These are phyloP conservation scores for Oryza longistaminata DNA, from an alignment of 176 grass and related monocot species.

Conservation along the genomic window DNA sequence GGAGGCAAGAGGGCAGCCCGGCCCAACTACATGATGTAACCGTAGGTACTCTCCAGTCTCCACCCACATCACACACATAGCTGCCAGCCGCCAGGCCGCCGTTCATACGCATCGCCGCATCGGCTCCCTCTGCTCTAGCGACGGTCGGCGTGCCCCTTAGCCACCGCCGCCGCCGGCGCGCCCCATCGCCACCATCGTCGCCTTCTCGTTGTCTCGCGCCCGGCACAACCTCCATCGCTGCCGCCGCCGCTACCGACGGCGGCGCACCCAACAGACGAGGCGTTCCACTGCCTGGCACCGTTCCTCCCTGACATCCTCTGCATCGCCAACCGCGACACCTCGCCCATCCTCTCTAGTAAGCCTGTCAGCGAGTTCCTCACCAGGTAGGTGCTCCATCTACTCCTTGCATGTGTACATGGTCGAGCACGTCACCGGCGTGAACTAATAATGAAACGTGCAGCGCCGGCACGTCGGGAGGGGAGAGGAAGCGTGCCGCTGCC, in stretches of 20 bases:
- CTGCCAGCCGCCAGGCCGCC: too few species aligned
- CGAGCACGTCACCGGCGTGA: background rate
- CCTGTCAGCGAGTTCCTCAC: slow-evolving; percentile 65
- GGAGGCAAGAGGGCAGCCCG: too few species aligned
- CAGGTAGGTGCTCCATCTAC: slow-evolving; percentile 10
- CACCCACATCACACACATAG: too few species aligned
- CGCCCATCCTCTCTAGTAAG: slow-evolving; percentile 60
- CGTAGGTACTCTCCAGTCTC: too few species aligned
- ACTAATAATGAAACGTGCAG: background rate
- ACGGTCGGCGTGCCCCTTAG: too few species aligned
- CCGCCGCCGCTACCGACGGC: background rate
- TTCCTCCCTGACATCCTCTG: slow-evolving; percentile 51
- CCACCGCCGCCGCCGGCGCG: too few species aligned
- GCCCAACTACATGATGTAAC: too few species aligned
- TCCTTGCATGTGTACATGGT: background rate
- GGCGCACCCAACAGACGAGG: slow-evolving; percentile 26
- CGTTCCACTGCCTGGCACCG: slow-evolving; percentile 42
- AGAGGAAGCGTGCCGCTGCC: slow-evolving; percentile 58
- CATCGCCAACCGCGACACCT: slow-evolving; percentile 68
- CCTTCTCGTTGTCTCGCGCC: too few species aligned
- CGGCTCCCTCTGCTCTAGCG: too few species aligned
- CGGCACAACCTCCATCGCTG: too few species aligned
- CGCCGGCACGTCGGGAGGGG: slow-evolving; percentile 64
- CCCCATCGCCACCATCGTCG: too few species aligned
- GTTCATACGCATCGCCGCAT: too few species aligned